These are phyloP conservation scores for Saccharomycopsis selenospora DNA, from an alignment of 805 yeast genomes.

Conservation along the genomic window DNA sequence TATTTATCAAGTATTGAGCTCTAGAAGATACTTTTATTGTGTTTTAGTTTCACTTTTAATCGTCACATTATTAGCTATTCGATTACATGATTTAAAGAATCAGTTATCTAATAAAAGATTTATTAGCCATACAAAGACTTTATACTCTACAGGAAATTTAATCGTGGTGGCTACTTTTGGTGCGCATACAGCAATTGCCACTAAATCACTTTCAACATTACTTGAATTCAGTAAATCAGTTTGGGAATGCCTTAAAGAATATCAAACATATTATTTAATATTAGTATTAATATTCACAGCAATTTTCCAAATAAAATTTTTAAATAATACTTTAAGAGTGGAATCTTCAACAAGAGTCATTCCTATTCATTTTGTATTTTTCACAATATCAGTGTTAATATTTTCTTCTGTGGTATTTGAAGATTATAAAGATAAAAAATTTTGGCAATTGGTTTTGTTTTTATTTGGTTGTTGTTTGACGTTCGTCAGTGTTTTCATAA, in stretches of 20 bases:
- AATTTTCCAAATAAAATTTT: conserved; percentile 33
- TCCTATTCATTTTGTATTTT: conserved; percentile 43
- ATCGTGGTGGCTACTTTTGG: conserved; percentile 39
- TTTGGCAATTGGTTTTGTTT: conserved; percentile 25
- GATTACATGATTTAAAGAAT: conserved; percentile 6
- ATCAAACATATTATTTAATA: conserved; percentile 30
- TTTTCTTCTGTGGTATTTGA: conserved; percentile 38
- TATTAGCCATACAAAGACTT: conserved; percentile 3
- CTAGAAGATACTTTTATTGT: conserved; percentile 26
- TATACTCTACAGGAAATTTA: conserved; percentile 29
- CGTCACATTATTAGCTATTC: conserved; percentile 19
- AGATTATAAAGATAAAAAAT: conserved; percentile 31
- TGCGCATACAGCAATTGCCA: conserved; percentile 39
- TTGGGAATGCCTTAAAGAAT: conserved; percentile 18
- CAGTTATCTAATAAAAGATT: conserved; percentile 3
- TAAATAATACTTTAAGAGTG: conserved; percentile 33
- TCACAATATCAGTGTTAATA: conserved; percentile 36
- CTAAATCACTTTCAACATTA: conserved; percentile 35
- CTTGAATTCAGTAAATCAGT: conserved; percentile 24
- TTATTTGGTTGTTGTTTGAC: conserved; percentile 32
- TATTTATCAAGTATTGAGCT: conserved; percentile 26
- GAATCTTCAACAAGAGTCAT: conserved; percentile 41
- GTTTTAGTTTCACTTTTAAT: conserved; percentile 23
- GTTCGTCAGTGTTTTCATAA: conserved; percentile 36
- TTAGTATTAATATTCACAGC: conserved; percentile 33